phyloP scores from a whole-genome alignment of 2,329 filamentous ascomycete species.

The Alternaria longipes region DNA sequence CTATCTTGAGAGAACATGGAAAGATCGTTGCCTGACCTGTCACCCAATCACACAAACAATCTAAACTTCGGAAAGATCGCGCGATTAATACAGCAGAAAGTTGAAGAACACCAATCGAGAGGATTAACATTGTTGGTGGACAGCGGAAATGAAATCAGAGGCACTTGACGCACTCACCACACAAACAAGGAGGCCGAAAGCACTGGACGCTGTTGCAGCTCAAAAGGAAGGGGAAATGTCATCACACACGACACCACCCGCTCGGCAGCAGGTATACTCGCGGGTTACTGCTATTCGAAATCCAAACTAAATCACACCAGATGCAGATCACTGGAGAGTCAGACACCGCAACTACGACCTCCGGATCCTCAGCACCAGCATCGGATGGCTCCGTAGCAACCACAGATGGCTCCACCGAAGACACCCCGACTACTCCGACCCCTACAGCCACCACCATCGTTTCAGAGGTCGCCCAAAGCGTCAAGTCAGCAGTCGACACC shows the following conservation, averaged over 20 bases:
- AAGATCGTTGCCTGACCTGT: background rate
- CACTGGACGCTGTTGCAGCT: constrained; percentile 25
- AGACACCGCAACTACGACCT: background rate
- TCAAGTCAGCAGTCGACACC: constrained; percentile 32
- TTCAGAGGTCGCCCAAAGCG: constrained; percentile 27
- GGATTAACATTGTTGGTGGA: background rate
- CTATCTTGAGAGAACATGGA: background rate
- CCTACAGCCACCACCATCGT: constrained; percentile 26
- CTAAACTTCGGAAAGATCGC: background rate
- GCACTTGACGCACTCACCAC: constrained; percentile 29
- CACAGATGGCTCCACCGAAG: constrained; percentile 19
- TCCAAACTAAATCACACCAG: constrained; percentile 1
- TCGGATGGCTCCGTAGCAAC: constrained; percentile 17
- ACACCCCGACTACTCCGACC: background rate
- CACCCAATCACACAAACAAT: background rate
- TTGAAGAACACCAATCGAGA: background rate
- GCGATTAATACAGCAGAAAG: background rate
- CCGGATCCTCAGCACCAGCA: constrained; percentile 14
- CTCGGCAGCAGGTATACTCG: constrained; percentile 12
- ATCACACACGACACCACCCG: background rate
- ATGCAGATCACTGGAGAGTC: background rate
- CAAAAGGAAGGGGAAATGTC: background rate
- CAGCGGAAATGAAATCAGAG: constrained; percentile 24
- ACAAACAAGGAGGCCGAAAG: constrained; percentile 27
- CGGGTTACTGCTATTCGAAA: background rate